These are phyloP conservation scores for Bisporella sp. DNA, from an alignment of 2,329 filamentous ascomycete genomes.

Conservation along the genomic window DNA sequence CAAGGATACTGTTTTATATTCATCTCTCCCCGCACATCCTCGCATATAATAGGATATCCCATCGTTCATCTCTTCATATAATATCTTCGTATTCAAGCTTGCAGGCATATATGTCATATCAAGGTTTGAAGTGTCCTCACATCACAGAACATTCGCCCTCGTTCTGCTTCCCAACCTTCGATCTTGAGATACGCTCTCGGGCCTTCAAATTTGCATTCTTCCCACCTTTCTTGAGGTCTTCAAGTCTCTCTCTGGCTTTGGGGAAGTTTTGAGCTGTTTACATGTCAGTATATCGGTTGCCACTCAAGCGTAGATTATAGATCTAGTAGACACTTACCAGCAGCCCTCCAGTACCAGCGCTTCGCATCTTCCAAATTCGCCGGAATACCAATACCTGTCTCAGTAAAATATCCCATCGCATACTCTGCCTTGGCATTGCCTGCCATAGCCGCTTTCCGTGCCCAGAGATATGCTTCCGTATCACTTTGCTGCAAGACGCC, in stretches of 20 bases:
- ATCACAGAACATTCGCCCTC: constrained; percentile 85
- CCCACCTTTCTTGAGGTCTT: constrained; percentile 80
- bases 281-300: neutral
- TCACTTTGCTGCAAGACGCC: constrained; percentile 87
- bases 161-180: constrained; percentile 73
- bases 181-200: constrained; percentile 73
- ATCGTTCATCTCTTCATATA: no score
- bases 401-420: constrained; percentile 96
- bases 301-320: no score
- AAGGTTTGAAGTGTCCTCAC: constrained; percentile 36
- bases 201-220: constrained; percentile 63
- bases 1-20: no score
- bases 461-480: constrained; percentile 95
- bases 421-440: constrained; percentile 93
- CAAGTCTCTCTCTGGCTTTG: constrained; percentile 85
- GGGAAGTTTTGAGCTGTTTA: constrained; percentile 80
- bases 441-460: constrained; percentile 81
- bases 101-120: no score
- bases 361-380: constrained; percentile 91
- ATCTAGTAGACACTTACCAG: constrained; percentile 58
- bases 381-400: constrained; percentile 84
- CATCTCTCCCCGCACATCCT: no score
- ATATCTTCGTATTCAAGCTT: no score
- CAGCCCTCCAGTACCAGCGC: constrained; percentile 96
- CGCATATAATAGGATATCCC: no score